These are phyloP conservation scores for Ascochyta pisi DNA, from an alignment of 2,329 filamentous ascomycete genomes.

Conservation along the genomic window DNA sequence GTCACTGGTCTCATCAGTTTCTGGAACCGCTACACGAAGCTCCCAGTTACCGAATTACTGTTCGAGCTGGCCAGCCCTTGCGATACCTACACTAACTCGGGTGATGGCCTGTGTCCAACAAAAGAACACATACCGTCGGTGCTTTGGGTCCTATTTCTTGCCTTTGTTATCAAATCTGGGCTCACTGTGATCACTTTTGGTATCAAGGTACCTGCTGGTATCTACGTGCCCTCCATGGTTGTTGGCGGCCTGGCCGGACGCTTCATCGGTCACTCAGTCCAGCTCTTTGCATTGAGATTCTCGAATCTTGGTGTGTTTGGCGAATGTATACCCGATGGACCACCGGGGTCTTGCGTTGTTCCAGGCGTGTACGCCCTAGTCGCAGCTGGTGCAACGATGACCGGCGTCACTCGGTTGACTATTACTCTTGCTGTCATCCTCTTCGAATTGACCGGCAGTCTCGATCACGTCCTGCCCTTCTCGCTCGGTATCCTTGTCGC, in stretches of 20 bases:
- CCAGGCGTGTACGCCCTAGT: slow-evolving; percentile 97
- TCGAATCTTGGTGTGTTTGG: slow-evolving; percentile 77
- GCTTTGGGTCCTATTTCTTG: slow-evolving; percentile 72
- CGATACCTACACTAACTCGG: slow-evolving; percentile 68
- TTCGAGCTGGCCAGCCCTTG: slow-evolving; percentile 92
- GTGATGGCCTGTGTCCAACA: slow-evolving; percentile 80
- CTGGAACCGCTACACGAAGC: slow-evolving; percentile 90
- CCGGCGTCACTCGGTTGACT: slow-evolving; percentile 90
- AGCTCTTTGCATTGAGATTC: slow-evolving; percentile 78
- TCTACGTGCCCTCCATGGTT: slow-evolving; percentile 99
- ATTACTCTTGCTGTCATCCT: slow-evolving; percentile 94
- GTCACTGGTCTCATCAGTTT: slow-evolving; percentile 86
- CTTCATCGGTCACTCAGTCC: slow-evolving; percentile 83
- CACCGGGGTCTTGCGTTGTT: slow-evolving; percentile 84
- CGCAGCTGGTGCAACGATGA: slow-evolving; percentile 96
- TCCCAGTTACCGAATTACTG: slow-evolving; percentile 88
- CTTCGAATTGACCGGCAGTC: slow-evolving; percentile 92
- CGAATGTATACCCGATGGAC: slow-evolving; percentile 70
- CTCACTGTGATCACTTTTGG: slow-evolving; percentile 92
- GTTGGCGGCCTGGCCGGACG: slow-evolving; percentile 92
- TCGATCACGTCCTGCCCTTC: slow-evolving; percentile 95
- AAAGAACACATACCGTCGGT: slow-evolving; percentile 80
- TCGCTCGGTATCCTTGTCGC: slow-evolving; percentile 89
- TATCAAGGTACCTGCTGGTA: slow-evolving; percentile 94
- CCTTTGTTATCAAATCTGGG: slow-evolving; percentile 88